phyloP scores from a whole-genome alignment of 192 early-diverging fungal genomes.

The Kickxella alabastrina region DNA sequence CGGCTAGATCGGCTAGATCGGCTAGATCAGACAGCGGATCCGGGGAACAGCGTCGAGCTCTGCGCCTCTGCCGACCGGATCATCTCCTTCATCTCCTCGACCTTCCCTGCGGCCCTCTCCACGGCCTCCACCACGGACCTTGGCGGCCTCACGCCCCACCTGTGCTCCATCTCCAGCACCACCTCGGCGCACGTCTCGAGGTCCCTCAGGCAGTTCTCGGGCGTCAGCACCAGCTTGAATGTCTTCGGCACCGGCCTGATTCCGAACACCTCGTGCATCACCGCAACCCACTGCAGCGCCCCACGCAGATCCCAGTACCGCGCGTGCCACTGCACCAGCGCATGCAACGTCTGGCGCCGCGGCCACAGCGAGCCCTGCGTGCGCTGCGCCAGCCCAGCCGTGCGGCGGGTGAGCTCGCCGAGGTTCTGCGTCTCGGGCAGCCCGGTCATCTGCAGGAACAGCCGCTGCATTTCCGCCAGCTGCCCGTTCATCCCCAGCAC shows the following conservation, averaged over 20 bases:
- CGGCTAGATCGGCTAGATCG: too few species aligned
- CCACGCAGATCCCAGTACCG: conserved; percentile 39
- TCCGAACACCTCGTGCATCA: conserved; percentile 15
- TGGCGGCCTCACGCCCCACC: conserved; percentile 3
- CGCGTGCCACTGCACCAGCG: conserved; percentile 35
- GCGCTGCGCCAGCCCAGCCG: background rate
- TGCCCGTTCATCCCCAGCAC: conserved; percentile 43
- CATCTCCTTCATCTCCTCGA: conserved; percentile 24
- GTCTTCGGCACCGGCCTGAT: conserved; percentile 11
- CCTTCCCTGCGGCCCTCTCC: conserved; percentile 10
- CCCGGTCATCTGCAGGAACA: conserved; percentile 7
- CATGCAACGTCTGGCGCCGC: conserved; percentile 18
- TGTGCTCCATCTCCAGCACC: background rate
- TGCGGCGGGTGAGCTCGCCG: background rate
- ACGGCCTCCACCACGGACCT: conserved; percentile 2
- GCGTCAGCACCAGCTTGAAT: conserved; percentile 21
- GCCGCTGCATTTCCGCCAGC: conserved; percentile 30
- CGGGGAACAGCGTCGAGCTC: conserved; percentile 15
- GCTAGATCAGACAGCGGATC: too few species aligned
- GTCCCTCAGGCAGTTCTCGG: conserved; percentile 10
- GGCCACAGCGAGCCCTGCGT: background rate
- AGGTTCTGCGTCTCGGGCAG: background rate
- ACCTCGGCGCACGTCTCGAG: conserved; percentile 13
- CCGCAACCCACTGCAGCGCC: conserved; percentile 5
- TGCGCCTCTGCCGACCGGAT: conserved; percentile 10